Conservation (phyloP, 2,329 filamentous ascomycete genomes). For the Incumbomyces lentus region DNA sequence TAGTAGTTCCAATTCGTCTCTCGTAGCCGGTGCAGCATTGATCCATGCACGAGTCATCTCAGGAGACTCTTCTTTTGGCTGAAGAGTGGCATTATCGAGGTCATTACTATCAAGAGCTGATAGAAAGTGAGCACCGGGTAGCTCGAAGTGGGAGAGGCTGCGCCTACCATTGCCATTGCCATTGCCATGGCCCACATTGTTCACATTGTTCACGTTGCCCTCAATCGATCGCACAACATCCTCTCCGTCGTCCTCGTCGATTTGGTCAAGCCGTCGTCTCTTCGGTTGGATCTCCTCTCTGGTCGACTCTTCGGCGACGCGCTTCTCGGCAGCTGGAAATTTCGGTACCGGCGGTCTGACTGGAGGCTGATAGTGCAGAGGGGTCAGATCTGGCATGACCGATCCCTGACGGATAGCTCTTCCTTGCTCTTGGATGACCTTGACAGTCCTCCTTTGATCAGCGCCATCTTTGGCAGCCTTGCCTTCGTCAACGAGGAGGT, state of each 20-base stretch:
- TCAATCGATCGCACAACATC: conserved; percentile 16
- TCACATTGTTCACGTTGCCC: conserved; percentile 4
- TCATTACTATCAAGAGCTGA: conserved; percentile 1
- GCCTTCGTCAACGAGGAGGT: conserved; percentile 21
- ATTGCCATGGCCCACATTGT: background rate
- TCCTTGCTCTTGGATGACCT: conserved; percentile 19
- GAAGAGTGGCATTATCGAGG: background rate
- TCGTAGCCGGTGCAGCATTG: conserved; percentile 10
- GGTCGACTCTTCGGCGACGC: conserved; percentile 3
- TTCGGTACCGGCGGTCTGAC: conserved; percentile 17
- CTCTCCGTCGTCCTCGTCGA: conserved; percentile 14
- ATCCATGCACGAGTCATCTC: conserved; percentile 11
- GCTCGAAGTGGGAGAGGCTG: conserved; percentile 9
- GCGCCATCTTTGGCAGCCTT: conserved; percentile 17
- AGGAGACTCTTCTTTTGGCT: conserved; percentile 14
- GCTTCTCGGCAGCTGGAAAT: conserved; percentile 11
- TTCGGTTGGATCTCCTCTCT: conserved; percentile 2
- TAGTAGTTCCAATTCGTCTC: conserved; percentile 15
- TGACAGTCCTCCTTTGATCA: conserved; percentile 19
- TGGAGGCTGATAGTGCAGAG: conserved; percentile 13
- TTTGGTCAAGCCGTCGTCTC: conserved; percentile 11
- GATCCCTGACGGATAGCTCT: conserved; percentile 17
- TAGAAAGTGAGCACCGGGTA: conserved; percentile 8
- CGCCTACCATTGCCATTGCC: background rate
- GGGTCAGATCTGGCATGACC: conserved; percentile 16